Evolutionary conservation across 768 basidiomycete species (phyloP).

Genomic region (Roridomyces roridus): DNA sequence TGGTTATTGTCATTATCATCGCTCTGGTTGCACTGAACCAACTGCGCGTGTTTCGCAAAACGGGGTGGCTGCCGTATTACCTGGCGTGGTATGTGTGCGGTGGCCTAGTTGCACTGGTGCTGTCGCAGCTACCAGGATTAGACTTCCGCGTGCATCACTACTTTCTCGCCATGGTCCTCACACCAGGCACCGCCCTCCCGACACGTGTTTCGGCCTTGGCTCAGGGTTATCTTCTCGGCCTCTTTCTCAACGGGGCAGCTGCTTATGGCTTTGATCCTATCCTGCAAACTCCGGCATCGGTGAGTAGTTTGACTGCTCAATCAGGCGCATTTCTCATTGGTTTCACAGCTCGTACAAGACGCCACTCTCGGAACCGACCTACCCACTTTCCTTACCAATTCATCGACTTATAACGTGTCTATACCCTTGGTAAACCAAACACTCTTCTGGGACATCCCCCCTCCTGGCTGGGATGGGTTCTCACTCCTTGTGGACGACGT

Average conservation of each 20-base stretch:
- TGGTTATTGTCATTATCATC: conserved; percentile 71
- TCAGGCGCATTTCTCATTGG: conserved; percentile 10
- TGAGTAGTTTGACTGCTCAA: conserved; percentile 37
- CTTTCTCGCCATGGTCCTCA: conserved; percentile 72
- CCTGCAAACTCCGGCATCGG: conserved; percentile 75
- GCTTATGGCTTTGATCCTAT: conserved; percentile 85
- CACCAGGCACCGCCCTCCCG: conserved; percentile 83
- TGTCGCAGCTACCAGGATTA: conserved; percentile 73
- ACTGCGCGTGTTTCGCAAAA: conserved; percentile 81
- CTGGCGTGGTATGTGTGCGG: conserved; percentile 74
- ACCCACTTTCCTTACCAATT: conserved; percentile 76
- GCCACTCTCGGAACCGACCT: conserved; percentile 72
- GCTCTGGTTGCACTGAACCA: conserved; percentile 73
- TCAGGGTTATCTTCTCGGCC: conserved; percentile 82
- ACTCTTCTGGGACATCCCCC: conserved; percentile 61
- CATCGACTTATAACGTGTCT: conserved; percentile 66
- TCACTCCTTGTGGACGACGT: conserved; percentile 87
- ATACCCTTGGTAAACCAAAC: conserved; percentile 60
- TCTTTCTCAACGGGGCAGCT: conserved; percentile 81
- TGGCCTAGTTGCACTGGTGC: conserved; percentile 66
- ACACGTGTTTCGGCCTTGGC: conserved; percentile 81
- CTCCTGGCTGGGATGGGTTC: conserved; percentile 75
- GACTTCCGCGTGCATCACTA: conserved; percentile 84
- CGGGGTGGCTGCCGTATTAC: conserved; percentile 83
- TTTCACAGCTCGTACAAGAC: conserved; percentile 69